Conservation (phyloP, 2,329 filamentous ascomycete species). For the Colletotrichum salicis region DNA sequence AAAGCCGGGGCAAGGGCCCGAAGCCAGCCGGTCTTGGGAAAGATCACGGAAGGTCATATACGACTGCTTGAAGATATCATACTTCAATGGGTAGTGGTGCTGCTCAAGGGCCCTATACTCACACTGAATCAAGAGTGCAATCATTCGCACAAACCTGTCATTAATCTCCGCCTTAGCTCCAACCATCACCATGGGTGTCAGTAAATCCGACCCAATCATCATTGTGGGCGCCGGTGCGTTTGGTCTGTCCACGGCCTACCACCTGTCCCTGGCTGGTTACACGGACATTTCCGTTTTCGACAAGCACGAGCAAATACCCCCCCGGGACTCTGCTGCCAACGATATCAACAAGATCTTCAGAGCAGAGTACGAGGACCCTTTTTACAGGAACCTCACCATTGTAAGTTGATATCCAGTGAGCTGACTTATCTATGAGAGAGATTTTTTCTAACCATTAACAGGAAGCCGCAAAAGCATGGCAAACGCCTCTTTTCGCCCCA, state of each 20-base stretch:
- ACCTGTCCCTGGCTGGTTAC: constrained; percentile 56
- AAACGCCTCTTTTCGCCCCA: constrained; percentile 60
- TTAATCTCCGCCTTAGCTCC: not conserved
- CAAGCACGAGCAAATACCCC: constrained; percentile 51
- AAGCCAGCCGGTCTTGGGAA: not conserved
- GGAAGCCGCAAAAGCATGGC: constrained; percentile 65
- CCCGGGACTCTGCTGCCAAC: constrained; percentile 63
- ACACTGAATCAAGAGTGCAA: not conserved
- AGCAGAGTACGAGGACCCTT: constrained; percentile 67
- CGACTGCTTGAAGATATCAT: constrained; percentile 3
- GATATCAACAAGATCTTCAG: constrained; percentile 72
- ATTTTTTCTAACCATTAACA: constrained; percentile 26
- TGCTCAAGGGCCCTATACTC: not conserved
- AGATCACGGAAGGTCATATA: not conserved
- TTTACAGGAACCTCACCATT: constrained; percentile 65
- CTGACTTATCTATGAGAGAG: not conserved
- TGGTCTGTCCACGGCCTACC: constrained; percentile 60
- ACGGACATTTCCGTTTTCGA: constrained; percentile 60
- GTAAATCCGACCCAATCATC: constrained; percentile 43
- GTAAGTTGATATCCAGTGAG: constrained; percentile 44
- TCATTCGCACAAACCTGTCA: not conserved
- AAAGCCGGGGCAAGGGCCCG: constrained; percentile 21
- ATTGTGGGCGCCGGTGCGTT: constrained; percentile 60
- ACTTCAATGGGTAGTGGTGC: constrained; percentile 14
- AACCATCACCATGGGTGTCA: constrained; percentile 36